Percentiles rank a stretch among this genome's conserved stretches.
These are phyloP conservation scores for Aspergillus terreus DNA, from an alignment of 2,329 filamentous ascomycete species.

Conservation along the genomic window DNA sequence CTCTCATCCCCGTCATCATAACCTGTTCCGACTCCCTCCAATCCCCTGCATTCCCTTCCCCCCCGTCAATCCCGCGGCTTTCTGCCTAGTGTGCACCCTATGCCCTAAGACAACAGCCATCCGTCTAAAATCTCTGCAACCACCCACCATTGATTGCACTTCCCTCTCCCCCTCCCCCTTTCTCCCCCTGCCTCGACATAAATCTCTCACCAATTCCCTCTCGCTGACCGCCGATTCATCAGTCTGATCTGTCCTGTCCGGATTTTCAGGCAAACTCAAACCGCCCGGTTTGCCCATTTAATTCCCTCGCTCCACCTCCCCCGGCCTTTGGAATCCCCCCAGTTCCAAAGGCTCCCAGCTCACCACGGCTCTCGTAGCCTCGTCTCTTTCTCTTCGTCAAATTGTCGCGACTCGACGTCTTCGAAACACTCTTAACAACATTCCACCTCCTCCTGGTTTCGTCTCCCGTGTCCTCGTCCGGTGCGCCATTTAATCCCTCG, in stretches of 20 bases:
- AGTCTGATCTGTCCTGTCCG: slow-evolving; percentile 8
- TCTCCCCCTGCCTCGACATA: not conserved
- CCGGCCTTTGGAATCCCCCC: slow-evolving; percentile 35
- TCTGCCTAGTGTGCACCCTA: no score
- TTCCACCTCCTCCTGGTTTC: slow-evolving; percentile 40
- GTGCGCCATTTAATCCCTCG: slow-evolving; percentile 37
- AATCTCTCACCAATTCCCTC: not conserved
- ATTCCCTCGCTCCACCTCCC: slow-evolving; percentile 6
- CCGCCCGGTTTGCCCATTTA: slow-evolving; percentile 9
- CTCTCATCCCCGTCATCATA: no score
- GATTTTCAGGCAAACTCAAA: slow-evolving; percentile 10
- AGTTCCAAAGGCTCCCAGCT: slow-evolving; percentile 33
- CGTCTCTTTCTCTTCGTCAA: slow-evolving; percentile 31
- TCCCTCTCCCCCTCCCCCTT: no score
- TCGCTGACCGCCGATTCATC: slow-evolving; percentile 14
- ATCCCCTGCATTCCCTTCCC: no score
- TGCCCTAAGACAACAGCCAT: no score
- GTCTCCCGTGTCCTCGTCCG: slow-evolving; percentile 24
- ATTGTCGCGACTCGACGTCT: slow-evolving; percentile 42
- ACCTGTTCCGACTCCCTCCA: no score
- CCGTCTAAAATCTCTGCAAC: no score
- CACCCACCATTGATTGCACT: no score
- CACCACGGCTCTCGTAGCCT: slow-evolving; percentile 40
- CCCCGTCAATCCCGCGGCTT: no score
- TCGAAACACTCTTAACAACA: slow-evolving; percentile 47